Evolutionary conservation across 148 eudicot genomes (phyloP), one percentile per base, ranked within the genome.

Genomic region (Fagopyrum esculentum): DNA sequence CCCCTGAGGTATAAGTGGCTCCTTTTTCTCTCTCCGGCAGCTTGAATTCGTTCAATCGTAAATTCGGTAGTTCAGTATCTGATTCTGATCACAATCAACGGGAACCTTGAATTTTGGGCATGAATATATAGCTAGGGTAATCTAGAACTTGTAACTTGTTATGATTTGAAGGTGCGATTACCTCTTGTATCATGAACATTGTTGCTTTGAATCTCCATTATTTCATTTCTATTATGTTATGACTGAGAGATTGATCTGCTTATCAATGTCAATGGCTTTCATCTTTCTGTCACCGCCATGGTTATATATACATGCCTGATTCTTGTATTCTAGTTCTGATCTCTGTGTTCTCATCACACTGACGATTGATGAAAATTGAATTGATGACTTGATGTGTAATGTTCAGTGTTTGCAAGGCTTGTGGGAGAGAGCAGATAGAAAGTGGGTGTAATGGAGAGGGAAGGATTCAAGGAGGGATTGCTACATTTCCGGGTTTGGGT

Each of bases 381-480:
- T 35, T 26, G 73, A 71, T 2, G 47, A 17, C 19, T 9, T 17
- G 40, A 10, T 49, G 6, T 71, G 4, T 47, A 46, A 60, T 29
- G 46, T 66, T 3, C 71, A 81, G 83, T 77, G 85, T 83, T 40
- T 93, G 98, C 77, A 81, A 88, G 82, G 93, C 81, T 22, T 93
- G 97, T 79, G 97, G 98, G 69, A 88, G 76, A 76, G 90, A 82
- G 69, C 80, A 87, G 59, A 12, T 87, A 59, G 98, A 93, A 76
- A 81, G 79, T 7, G 97, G 98, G 50, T 93, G 97, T 75, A 93
- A 93, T 57, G 94, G 97, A 44, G 98, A 91, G 73, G 98, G 98
- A 59, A 84, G 98, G 80, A 90, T 93, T 73, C 98, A 93, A 87
- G 98, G 98, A 19, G 97, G 97, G 61, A 93, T 93, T 12, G 98